Evolutionary conservation across 352 stramenopile species (phyloP).

Genomic region (Phytophthora aleatoria): DNA sequence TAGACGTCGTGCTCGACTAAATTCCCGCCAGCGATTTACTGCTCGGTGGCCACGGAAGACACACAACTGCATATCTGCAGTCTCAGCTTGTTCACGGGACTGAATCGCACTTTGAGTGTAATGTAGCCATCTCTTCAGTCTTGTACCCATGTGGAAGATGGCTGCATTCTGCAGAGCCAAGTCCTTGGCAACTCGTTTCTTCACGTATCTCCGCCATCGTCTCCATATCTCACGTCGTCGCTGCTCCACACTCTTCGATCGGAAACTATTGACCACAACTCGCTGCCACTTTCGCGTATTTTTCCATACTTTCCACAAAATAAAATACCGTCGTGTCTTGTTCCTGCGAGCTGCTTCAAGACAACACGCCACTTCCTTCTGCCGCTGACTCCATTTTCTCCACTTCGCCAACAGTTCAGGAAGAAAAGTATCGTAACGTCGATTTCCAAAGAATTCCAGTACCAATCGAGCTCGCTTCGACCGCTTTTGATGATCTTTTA

Average conservation of each 20-base stretch:
- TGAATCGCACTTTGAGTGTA: slow-evolving; percentile 9
- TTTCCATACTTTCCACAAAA: slow-evolving; percentile 17
- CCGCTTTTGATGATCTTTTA: slow-evolving; percentile 14
- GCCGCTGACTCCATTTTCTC: slow-evolving; percentile 15
- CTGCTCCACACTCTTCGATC: slow-evolving; percentile 4
- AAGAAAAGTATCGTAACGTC: slow-evolving; percentile 29
- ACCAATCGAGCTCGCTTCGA: slow-evolving; percentile 39
- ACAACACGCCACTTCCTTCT: slow-evolving; percentile 6
- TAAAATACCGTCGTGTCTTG: slow-evolving; percentile 12
- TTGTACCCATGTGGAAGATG: slow-evolving; percentile 23
- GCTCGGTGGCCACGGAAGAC: slow-evolving; percentile 13
- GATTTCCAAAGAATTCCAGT: slow-evolving; percentile 49
- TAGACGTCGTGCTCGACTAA: slow-evolving; percentile 8
- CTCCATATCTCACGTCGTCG: slow-evolving; percentile 21
- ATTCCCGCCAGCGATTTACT: slow-evolving; percentile 33
- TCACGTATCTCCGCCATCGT: slow-evolving; percentile 26
- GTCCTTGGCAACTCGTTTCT: slow-evolving; percentile 11
- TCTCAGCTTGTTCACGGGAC: slow-evolving; percentile 3
- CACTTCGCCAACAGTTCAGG: slow-evolving; percentile 29
- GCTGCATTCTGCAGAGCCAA: slow-evolving; percentile 6
- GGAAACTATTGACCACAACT: slow-evolving; percentile 16
- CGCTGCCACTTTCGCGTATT: slow-evolving; percentile 23
- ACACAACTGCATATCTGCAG: slow-evolving; percentile 14
- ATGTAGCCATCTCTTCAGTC: slow-evolving; percentile 34
- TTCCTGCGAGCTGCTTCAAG: slow-evolving; percentile 9